Conservation (phyloP, 306 rosid species). For the Vigna trinervia region DNA sequence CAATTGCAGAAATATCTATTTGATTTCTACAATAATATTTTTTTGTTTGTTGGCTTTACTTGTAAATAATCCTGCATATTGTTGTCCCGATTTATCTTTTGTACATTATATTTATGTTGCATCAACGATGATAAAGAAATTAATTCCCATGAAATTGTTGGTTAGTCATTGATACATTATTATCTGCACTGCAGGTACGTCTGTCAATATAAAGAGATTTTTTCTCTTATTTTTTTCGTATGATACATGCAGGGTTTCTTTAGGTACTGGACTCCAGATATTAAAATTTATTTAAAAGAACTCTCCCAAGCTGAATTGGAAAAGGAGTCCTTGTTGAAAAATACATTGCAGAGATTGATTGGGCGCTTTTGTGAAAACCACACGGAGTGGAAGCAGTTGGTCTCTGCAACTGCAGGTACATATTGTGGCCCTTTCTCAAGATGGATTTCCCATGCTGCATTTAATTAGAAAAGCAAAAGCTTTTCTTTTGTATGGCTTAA, state of each 20-base stretch:
- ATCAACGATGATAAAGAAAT: neutral
- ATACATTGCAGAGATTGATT: slow-evolving; percentile 79
- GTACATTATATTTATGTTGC: slow-evolving; percentile 4
- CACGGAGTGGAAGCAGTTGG: slow-evolving; percentile 82
- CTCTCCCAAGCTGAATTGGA: slow-evolving; percentile 79
- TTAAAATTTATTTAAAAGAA: slow-evolving; percentile 65
- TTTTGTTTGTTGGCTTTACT: slow-evolving; percentile 16
- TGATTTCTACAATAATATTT: slow-evolving; percentile 13
- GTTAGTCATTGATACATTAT: slow-evolving; percentile 18
- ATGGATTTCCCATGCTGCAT: slow-evolving; percentile 4
- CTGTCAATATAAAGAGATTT: slow-evolving; percentile 20
- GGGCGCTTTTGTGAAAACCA: slow-evolving; percentile 80
- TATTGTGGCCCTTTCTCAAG: slow-evolving; percentile 21
- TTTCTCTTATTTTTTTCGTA: slow-evolving; percentile 39
- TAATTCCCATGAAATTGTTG: slow-evolving; percentile 14
- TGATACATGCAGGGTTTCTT: slow-evolving; percentile 78
- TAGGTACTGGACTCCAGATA: slow-evolving; percentile 90
- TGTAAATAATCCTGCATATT: slow-evolving; percentile 30
- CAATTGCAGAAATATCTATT: slow-evolving; percentile 37
- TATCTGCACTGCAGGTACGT: neutral
- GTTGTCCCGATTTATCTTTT: slow-evolving; percentile 12
- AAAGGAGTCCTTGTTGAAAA: slow-evolving; percentile 78
- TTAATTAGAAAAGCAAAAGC: slow-evolving; percentile 21
- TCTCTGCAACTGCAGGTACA: slow-evolving; percentile 83
- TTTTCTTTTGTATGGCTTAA: slow-evolving; percentile 44